A percentile compares a stretch with the other conserved stretches of the same genome.
phyloP scores from a whole-genome alignment of 495 filamentous ascomycete species.

The Trichoderma erinaceum region DNA sequence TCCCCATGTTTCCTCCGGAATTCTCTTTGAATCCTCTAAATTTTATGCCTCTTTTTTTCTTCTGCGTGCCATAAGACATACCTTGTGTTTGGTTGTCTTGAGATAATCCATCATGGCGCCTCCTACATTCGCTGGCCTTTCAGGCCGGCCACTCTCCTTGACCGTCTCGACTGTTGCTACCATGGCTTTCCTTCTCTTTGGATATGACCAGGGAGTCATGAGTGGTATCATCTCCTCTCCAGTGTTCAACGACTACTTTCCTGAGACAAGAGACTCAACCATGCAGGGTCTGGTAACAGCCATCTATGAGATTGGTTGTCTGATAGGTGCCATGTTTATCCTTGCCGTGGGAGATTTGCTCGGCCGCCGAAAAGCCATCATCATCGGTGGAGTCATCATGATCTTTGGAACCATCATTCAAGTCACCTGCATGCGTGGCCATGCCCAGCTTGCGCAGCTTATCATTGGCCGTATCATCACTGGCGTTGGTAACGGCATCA shows the following conservation, averaged over 20 bases:
- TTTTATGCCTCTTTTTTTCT: not conserved
- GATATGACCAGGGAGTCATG: constrained; percentile 68
- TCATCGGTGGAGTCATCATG: constrained; percentile 53
- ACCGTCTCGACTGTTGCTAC: constrained; percentile 62
- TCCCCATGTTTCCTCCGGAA: constrained; percentile 3
- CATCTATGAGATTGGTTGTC: constrained; percentile 64
- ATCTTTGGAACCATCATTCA: constrained; percentile 53
- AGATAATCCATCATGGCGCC: constrained; percentile 30
- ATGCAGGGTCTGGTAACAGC: constrained; percentile 50
- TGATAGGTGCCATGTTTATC: constrained; percentile 58
- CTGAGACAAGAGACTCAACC: constrained; percentile 46
- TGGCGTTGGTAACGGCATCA: constrained; percentile 58
- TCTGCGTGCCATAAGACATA: not conserved
- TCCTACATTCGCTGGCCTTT: constrained; percentile 55
- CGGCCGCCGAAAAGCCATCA: constrained; percentile 56
- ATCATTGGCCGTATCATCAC: constrained; percentile 58
- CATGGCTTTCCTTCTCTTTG: constrained; percentile 68
- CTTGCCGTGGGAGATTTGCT: constrained; percentile 57
- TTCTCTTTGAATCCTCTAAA: not conserved
- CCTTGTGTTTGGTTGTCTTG: not conserved
- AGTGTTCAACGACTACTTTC: constrained; percentile 65
- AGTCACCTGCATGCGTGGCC: constrained; percentile 34
- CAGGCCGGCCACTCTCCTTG: constrained; percentile 56
- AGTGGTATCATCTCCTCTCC: constrained; percentile 70
- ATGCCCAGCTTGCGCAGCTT: constrained; percentile 53